phyloP scores from a whole-genome alignment of 768 basidiomycete genomes.

The Psilocybe cyanescens region DNA sequence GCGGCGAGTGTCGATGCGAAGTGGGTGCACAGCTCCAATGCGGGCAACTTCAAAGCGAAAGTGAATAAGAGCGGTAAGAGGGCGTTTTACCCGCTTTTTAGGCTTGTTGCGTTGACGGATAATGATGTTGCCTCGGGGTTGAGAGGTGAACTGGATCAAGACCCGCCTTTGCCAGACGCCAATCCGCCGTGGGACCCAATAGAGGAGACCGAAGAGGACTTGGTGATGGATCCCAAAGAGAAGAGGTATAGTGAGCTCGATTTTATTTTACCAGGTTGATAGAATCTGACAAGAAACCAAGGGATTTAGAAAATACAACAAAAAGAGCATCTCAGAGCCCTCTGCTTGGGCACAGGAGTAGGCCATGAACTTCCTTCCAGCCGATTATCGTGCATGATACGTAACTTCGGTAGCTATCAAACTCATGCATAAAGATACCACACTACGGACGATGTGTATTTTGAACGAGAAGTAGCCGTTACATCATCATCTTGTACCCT shows the following conservation, averaged over 20 bases:
- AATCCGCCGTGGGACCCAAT: constrained; percentile 20
- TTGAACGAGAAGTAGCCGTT: too few relatives aligned
- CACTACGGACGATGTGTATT: too few relatives aligned
- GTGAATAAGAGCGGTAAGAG: constrained; percentile 25
- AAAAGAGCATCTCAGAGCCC: background rate
- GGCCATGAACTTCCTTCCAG: background rate
- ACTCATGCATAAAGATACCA: too few relatives aligned
- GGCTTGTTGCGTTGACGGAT: constrained; percentile 31
- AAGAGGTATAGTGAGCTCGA: background rate
- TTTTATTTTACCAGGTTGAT: background rate
- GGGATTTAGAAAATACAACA: background rate
- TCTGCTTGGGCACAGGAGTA: background rate
- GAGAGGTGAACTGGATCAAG: constrained; percentile 21
- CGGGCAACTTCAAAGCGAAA: constrained; percentile 30
- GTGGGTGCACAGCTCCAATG: constrained; percentile 26
- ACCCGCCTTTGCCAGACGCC: constrained; percentile 23
- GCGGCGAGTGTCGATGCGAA: constrained; percentile 11
- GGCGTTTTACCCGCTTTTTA: constrained; percentile 31
- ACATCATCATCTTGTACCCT: too few relatives aligned
- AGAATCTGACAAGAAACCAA: background rate
- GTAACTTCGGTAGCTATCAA: too few relatives aligned
- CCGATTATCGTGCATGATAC: too few relatives aligned
- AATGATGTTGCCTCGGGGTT: constrained; percentile 21
- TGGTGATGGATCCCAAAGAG: background rate
- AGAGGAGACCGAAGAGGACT: background rate